Conservation (phyloP, 495 filamentous ascomycete genomes). For the Lasiosphaeria miniovina region DNA sequence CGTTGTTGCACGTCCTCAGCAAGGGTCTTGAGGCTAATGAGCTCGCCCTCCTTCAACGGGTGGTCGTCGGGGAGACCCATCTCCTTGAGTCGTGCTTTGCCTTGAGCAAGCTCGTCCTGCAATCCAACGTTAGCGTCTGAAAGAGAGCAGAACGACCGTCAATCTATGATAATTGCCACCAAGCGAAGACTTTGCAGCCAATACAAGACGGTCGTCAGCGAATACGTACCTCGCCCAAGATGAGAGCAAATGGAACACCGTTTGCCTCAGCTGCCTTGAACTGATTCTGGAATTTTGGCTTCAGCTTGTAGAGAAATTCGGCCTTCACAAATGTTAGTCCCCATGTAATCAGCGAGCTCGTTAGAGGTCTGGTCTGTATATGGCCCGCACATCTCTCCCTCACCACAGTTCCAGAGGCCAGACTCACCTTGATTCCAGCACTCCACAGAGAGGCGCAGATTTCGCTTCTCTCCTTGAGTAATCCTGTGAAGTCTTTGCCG, state of each 20-base stretch:
- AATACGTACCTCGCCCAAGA: conserved; percentile 56
- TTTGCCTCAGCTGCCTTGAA: conserved; percentile 71
- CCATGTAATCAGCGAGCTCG: conserved; percentile 49
- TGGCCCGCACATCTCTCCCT: no score
- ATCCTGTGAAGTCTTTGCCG: conserved; percentile 54
- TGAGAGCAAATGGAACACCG: conserved; percentile 69
- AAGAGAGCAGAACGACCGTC: conserved; percentile 59
- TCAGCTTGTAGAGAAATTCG: conserved; percentile 76
- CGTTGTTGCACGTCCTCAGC: conserved; percentile 54
- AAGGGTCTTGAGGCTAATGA: conserved; percentile 56
- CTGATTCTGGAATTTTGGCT: conserved; percentile 74
- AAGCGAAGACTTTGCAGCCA: not conserved
- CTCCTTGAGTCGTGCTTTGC: conserved; percentile 77
- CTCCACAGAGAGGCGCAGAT: conserved; percentile 59
- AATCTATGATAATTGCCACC: not conserved
- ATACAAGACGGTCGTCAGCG: not conserved
- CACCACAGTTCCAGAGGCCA: not conserved
- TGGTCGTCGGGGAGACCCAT: conserved; percentile 68
- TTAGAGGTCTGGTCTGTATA: conserved; percentile 27
- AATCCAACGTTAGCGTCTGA: conserved; percentile 50
- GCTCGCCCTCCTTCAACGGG: conserved; percentile 64
- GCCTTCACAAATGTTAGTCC: conserved; percentile 50
- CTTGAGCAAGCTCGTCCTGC: conserved; percentile 70
- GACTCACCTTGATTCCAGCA: conserved; percentile 76
- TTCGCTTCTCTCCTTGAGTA: not conserved